phyloP scores from a whole-genome alignment of 805 yeast genomes.

The Pichia californica region DNA sequence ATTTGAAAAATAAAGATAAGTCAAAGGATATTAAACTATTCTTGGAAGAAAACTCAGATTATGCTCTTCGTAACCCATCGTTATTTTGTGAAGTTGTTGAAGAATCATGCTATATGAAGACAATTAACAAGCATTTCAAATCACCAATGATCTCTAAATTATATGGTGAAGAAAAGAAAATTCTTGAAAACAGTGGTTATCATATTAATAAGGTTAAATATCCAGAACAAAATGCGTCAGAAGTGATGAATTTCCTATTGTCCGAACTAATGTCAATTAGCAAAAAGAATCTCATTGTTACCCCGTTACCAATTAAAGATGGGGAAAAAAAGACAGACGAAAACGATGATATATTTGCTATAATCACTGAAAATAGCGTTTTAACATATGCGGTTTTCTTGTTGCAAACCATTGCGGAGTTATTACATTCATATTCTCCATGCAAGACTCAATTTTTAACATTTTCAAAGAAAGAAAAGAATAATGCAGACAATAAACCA shows the following conservation, averaged over 20 bases:
- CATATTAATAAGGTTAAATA: constrained; percentile 11
- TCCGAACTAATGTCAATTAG: constrained; percentile 52
- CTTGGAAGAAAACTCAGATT: constrained; percentile 44
- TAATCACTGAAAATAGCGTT: constrained; percentile 40
- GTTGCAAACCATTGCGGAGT: constrained; percentile 60
- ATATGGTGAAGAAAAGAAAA: constrained; percentile 20
- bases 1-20: constrained; percentile 14
- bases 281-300: constrained; percentile 21
- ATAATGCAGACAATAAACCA: constrained; percentile 47
- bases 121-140: constrained; percentile 19
- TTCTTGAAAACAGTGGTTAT: constrained; percentile 1
- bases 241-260: constrained; percentile 57
- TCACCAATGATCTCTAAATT: constrained; percentile 15
- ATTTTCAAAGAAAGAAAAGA: constrained; percentile 51
- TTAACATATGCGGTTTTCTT: constrained; percentile 66
- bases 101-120: constrained; percentile 15
- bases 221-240: constrained; percentile 31
- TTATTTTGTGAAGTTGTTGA: constrained; percentile 22
- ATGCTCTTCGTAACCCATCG: constrained; percentile 34
- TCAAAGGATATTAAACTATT: constrained; percentile 41
- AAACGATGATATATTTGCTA: constrained; percentile 13
- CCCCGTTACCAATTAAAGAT: constrained; percentile 14
- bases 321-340: constrained; percentile 12
- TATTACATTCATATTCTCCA: constrained; percentile 70
- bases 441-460: constrained; percentile 79